Evolutionary conservation across 768 basidiomycete genomes (phyloP).

Genomic region (Boletus sensibilis): DNA sequence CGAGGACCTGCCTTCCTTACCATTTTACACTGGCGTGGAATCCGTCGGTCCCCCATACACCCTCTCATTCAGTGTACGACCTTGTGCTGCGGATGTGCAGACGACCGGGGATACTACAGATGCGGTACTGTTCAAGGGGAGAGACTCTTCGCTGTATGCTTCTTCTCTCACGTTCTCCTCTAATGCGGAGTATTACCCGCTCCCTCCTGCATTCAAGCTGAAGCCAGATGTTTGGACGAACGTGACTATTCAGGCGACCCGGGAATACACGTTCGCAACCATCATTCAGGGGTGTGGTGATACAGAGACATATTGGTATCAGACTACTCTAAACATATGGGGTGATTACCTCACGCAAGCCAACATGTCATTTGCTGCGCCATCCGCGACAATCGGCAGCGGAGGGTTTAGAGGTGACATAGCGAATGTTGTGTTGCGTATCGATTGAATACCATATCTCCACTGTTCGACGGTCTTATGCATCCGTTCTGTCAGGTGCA

Average conservation of each 20-base stretch:
- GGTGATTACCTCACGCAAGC: conserved; percentile 37
- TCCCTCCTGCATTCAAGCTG: conserved; percentile 30
- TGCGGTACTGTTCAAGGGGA: conserved; percentile 35
- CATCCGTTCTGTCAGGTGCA: not conserved
- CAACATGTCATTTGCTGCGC: conserved; percentile 48
- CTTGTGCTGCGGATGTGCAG: conserved; percentile 16
- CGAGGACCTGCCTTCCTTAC: conserved; percentile 15
- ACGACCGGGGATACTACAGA: conserved; percentile 11
- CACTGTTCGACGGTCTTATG: not conserved
- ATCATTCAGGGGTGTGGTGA: conserved; percentile 20
- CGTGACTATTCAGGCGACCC: conserved; percentile 39
- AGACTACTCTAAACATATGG: conserved; percentile 40
- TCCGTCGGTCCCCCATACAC: conserved; percentile 47
- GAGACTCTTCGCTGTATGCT: conserved; percentile 36
- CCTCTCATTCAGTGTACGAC: conserved; percentile 39
- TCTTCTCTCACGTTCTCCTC: conserved; percentile 41
- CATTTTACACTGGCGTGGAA: conserved; percentile 30
- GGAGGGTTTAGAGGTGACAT: conserved; percentile 36
- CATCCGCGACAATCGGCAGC: conserved; percentile 36
- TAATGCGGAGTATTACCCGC: conserved; percentile 37
- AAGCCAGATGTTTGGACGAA: conserved; percentile 31
- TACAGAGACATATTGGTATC: conserved; percentile 32
- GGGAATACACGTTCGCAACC: conserved; percentile 35
- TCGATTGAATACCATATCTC: conserved; percentile 13
- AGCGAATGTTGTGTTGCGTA: conserved; percentile 28